Percentiles rank a stretch among this genome's conserved stretches.
Evolutionary conservation across 208 protist species (phyloP).

Genomic region (Trypanosoma grayi): DNA sequence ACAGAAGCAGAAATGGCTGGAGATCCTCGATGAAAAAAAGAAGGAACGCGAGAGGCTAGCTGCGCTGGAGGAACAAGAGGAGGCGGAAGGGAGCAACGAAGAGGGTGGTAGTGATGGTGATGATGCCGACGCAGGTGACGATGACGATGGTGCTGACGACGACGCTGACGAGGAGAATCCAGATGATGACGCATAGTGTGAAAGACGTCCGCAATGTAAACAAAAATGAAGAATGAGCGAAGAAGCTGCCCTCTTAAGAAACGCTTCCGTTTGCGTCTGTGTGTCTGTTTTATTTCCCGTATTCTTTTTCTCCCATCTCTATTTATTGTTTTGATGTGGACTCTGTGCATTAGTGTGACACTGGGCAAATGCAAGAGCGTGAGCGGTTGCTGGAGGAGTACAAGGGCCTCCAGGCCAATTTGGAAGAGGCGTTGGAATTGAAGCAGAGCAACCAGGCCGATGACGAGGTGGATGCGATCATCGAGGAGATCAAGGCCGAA

Average conservation of each 20-base stretch:
- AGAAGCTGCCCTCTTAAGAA: neutral
- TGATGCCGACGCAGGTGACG: constrained; percentile 14
- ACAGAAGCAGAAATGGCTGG: constrained; percentile 20
- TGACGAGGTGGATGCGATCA: constrained; percentile 38
- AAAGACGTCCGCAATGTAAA: neutral
- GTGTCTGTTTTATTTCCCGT: neutral
- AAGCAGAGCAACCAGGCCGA: constrained; percentile 24
- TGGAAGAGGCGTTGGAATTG: constrained; percentile 29
- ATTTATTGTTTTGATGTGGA: neutral
- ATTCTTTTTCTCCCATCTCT: constrained; percentile 3
- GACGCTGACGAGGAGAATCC: constrained; percentile 17
- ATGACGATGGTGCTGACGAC: constrained; percentile 19
- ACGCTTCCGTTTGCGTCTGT: constrained; percentile 7
- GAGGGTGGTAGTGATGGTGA: constrained; percentile 11
- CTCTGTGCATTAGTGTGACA: constrained; percentile 6
- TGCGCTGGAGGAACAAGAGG: constrained; percentile 37
- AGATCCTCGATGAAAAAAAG: constrained; percentile 31
- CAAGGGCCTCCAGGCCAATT: constrained; percentile 29
- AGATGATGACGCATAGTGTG: neutral
- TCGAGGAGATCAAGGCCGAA: constrained; percentile 48
- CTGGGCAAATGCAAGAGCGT: constrained; percentile 16
- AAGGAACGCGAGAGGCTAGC: constrained; percentile 26
- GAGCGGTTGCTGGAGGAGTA: constrained; percentile 31
- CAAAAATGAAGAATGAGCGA: neutral
- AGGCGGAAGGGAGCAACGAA: constrained; percentile 9